phyloP scores from a whole-genome alignment of 169 alveolate species.

The Eimeria zaria region DNA sequence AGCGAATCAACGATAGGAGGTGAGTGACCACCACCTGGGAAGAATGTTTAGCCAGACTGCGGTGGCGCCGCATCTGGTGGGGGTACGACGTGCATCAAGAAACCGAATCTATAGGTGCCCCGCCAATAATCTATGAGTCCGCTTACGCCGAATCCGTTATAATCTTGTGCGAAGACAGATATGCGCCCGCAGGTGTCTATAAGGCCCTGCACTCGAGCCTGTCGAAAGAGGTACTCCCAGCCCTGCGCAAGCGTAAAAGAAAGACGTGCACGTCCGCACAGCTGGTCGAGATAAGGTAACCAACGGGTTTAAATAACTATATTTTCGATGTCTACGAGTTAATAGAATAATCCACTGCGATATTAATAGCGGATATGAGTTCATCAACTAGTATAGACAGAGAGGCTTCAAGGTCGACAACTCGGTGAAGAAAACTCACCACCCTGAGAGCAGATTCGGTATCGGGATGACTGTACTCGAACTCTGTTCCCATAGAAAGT shows the following conservation, averaged over 20 bases:
- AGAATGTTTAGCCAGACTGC: not conserved
- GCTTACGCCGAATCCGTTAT: conserved; percentile 94
- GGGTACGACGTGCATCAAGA: conserved; percentile 96
- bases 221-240: conserved; percentile 95
- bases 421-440: conserved; percentile 31
- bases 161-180: conserved; percentile 95
- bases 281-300: not conserved
- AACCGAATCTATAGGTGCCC: conserved; percentile 95
- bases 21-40: not conserved
- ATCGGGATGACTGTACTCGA: conserved; percentile 91
- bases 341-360: not conserved
- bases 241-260: conserved; percentile 88
- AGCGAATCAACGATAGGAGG: not conserved
- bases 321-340: not conserved
- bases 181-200: conserved; percentile 95
- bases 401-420: not conserved
- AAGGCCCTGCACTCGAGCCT: conserved; percentile 96
- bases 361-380: no score
- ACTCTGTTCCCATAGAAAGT: conserved; percentile 94
- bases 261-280: not conserved
- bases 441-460: conserved; percentile 90
- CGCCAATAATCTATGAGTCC: conserved; percentile 94
- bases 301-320: not conserved
- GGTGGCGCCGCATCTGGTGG: conserved; percentile 87
- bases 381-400: not conserved